Conservation (phyloP, 148 eudicot species). For the Oxyria digyna region DNA sequence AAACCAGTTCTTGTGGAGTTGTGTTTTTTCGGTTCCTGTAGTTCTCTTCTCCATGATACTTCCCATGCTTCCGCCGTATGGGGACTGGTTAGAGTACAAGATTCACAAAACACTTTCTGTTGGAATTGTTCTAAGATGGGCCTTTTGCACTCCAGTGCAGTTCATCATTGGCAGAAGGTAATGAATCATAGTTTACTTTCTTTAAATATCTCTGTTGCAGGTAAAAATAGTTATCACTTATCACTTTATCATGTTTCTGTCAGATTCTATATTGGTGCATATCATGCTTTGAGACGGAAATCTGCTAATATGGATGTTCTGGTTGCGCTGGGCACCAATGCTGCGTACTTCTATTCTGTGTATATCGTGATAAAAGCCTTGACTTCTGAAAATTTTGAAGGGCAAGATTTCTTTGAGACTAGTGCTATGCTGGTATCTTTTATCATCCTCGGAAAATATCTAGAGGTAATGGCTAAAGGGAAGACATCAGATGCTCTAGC, state of each 20-base stretch:
- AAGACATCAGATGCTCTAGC: slow-evolving; percentile 96
- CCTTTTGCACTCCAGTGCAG: slow-evolving; percentile 85
- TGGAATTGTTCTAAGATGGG: slow-evolving; percentile 82
- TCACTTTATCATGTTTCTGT: slow-evolving; percentile 12
- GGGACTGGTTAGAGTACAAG: slow-evolving; percentile 78
- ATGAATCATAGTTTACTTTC: background rate
- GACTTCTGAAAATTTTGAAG: slow-evolving; percentile 56
- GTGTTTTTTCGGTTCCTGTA: slow-evolving; percentile 72
- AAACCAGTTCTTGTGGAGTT: slow-evolving; percentile 76
- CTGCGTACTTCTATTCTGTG: slow-evolving; percentile 90
- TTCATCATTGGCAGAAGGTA: slow-evolving; percentile 85
- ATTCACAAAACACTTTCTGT: slow-evolving; percentile 62
- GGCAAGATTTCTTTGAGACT: slow-evolving; percentile 92
- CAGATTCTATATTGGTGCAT: slow-evolving; percentile 89
- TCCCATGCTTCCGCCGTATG: slow-evolving; percentile 81
- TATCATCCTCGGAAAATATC: slow-evolving; percentile 86
- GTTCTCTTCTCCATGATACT: slow-evolving; percentile 79
- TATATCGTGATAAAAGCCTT: slow-evolving; percentile 54
- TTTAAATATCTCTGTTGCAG: background rate
- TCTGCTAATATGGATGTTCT: slow-evolving; percentile 98
- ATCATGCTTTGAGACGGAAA: slow-evolving; percentile 73
- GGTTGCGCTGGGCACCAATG: slow-evolving; percentile 94
- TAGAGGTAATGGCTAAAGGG: slow-evolving; percentile 93
- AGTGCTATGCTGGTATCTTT: slow-evolving; percentile 97
- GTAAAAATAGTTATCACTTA: background rate